Evolutionary conservation across 257 asterid genomes (phyloP).

Genomic region (Salvia splendens): DNA sequence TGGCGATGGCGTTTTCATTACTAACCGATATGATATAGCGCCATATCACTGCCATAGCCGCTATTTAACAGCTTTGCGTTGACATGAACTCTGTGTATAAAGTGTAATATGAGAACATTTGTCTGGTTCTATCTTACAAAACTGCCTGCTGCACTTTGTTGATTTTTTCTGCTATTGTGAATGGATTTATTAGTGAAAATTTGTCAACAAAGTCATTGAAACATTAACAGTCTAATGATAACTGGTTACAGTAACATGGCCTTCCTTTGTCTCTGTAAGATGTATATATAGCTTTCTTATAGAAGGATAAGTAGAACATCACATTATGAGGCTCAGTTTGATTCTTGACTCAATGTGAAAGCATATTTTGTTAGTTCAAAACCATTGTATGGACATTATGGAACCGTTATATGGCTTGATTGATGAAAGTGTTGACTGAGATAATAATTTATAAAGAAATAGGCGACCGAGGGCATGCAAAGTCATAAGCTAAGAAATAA

Average conservation of each 20-base stretch:
- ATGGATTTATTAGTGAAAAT: neutral
- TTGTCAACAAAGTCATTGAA: neutral
- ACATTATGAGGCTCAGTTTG: neutral
- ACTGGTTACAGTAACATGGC: neutral
- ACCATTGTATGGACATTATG: neutral
- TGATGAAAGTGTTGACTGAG: neutral
- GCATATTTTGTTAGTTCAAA: neutral
- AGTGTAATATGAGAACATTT: neutral
- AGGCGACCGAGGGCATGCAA: neutral
- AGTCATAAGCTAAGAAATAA: neutral
- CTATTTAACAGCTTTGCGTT: too few relatives aligned
- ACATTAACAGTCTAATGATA: slow-evolving; percentile 3
- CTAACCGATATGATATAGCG: too few relatives aligned
- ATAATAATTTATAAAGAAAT: slow-evolving; percentile 6
- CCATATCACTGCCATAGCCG: too few relatives aligned
- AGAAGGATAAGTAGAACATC: neutral
- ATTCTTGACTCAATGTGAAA: neutral
- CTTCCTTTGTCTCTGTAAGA: neutral
- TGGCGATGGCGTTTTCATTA: too few relatives aligned
- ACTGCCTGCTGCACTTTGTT: neutral
- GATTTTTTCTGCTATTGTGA: neutral
- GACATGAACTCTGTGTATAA: neutral
- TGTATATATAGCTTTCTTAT: neutral
- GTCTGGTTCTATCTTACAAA: neutral
- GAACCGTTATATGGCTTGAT: neutral